Conservation (phyloP, 495 filamentous ascomycete genomes). For the Xylaria venustula region DNA sequence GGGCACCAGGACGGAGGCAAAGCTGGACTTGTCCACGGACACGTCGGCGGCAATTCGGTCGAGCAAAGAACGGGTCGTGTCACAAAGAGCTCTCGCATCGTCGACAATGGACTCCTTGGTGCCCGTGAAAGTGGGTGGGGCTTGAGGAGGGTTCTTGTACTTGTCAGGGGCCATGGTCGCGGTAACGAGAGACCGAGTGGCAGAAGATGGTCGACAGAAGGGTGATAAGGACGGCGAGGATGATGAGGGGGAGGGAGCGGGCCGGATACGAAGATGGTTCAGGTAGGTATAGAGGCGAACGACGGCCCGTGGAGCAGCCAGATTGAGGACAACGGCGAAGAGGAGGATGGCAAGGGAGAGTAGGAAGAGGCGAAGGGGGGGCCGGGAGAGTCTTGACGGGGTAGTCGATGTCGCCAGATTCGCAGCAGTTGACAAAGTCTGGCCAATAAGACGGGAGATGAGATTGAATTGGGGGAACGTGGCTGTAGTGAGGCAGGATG, state of each 20-base stretch:
- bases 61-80: slow-evolving; percentile 64
- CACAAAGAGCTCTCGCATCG: slow-evolving; percentile 74
- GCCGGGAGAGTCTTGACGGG: slow-evolving; percentile 28
- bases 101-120: slow-evolving; percentile 72
- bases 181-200: slow-evolving; percentile 20
- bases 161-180: slow-evolving; percentile 38
- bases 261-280: slow-evolving; percentile 44
- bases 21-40: slow-evolving; percentile 60
- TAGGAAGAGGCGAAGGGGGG: slow-evolving; percentile 45
- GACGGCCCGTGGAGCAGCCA: slow-evolving; percentile 71
- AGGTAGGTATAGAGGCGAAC: slow-evolving; percentile 65
- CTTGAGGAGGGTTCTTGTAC: slow-evolving; percentile 74
- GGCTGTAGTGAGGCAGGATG: not conserved
- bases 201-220: slow-evolving; percentile 6
- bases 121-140: slow-evolving; percentile 81
- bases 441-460: not conserved
- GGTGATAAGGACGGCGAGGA: slow-evolving; percentile 18
- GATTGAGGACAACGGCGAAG: slow-evolving; percentile 61
- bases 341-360: slow-evolving; percentile 61
- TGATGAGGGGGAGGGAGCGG: no score
- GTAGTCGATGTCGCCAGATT: slow-evolving; percentile 43
- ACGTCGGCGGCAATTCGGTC: slow-evolving; percentile 73
- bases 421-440: not conserved
- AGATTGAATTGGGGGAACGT: not conserved
- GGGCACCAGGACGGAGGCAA: slow-evolving; percentile 62